These are phyloP conservation scores for Aspergillus quadricinctus DNA, from an alignment of 2,329 filamentous ascomycete genomes.

Conservation along the genomic window DNA sequence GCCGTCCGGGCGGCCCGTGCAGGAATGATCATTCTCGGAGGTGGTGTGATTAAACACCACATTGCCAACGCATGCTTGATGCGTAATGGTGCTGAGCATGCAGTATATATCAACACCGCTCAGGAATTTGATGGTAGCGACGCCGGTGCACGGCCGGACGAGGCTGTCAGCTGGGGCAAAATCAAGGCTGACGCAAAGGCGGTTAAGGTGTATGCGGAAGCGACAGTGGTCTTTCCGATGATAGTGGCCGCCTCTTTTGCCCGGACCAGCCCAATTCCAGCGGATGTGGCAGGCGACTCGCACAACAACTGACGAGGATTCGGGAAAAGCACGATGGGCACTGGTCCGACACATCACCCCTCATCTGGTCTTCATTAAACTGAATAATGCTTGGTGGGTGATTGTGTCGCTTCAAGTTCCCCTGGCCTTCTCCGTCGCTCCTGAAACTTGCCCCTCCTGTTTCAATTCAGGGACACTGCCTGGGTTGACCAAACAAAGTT, in stretches of 20 bases:
- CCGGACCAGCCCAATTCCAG: slow-evolving; percentile 25
- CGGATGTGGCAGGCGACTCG: background rate
- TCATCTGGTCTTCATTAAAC: too few species aligned
- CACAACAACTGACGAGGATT: background rate
- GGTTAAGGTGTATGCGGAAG: slow-evolving; percentile 79
- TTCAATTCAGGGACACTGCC: background rate
- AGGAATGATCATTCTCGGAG: slow-evolving; percentile 93
- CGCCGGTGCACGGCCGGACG: slow-evolving; percentile 88
- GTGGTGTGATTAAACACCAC: slow-evolving; percentile 95
- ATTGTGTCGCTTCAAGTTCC: background rate
- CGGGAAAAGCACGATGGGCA: too few species aligned
- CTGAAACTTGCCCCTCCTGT: background rate
- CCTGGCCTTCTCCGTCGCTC: background rate
- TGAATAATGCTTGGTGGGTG: background rate
- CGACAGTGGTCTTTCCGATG: slow-evolving; percentile 62
- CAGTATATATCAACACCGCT: slow-evolving; percentile 95
- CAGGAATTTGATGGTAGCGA: slow-evolving; percentile 98
- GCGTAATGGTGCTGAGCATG: slow-evolving; percentile 94
- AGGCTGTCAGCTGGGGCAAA: slow-evolving; percentile 98
- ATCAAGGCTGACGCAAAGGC: slow-evolving; percentile 84
- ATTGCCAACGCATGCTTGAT: slow-evolving; percentile 97
- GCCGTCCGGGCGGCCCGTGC: slow-evolving; percentile 80
- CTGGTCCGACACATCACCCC: too few species aligned
- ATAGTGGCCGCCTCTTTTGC: slow-evolving; percentile 65
- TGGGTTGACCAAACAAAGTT: background rate